Percentiles rank a stretch among this genome's conserved stretches.
Evolutionary conservation across 2,329 filamentous ascomycete species (phyloP).

Genomic region (Fusarium nurragi): DNA sequence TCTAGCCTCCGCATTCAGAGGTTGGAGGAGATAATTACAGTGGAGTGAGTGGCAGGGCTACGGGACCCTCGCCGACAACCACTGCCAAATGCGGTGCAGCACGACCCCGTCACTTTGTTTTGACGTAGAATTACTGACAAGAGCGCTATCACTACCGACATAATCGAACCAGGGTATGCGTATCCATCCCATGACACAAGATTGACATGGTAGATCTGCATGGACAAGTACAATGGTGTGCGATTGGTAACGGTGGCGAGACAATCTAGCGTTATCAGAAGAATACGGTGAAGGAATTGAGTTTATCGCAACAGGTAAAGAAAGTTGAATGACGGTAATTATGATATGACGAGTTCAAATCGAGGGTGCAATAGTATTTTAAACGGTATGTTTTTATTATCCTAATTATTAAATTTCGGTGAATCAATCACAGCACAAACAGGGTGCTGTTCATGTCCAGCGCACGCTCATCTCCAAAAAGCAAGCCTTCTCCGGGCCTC

Average conservation of each 20-base stretch:
- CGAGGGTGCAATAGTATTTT: background rate
- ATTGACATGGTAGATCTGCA: background rate
- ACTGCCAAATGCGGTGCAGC: background rate
- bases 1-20: background rate
- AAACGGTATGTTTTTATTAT: background rate
- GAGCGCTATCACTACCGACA: background rate
- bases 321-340: too few species aligned
- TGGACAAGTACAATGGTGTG: background rate
- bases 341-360: background rate
- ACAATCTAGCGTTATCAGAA: background rate
- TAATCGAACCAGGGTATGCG: background rate
- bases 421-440: background rate
- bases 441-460: background rate
- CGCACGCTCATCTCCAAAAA: slow-evolving; percentile 19
- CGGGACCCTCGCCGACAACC: slow-evolving; percentile 13
- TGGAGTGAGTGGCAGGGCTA: slow-evolving; percentile 1
- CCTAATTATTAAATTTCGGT: background rate
- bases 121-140: background rate
- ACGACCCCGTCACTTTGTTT: background rate
- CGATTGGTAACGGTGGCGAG: background rate
- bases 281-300: slow-evolving; percentile 5
- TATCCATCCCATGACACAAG: background rate
- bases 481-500: slow-evolving; percentile 48
- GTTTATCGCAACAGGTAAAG: background rate
- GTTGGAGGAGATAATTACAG: background rate